phyloP scores from a whole-genome alignment of 2,329 filamentous ascomycete genomes.

The Lasiodiplodia theobromae region DNA sequence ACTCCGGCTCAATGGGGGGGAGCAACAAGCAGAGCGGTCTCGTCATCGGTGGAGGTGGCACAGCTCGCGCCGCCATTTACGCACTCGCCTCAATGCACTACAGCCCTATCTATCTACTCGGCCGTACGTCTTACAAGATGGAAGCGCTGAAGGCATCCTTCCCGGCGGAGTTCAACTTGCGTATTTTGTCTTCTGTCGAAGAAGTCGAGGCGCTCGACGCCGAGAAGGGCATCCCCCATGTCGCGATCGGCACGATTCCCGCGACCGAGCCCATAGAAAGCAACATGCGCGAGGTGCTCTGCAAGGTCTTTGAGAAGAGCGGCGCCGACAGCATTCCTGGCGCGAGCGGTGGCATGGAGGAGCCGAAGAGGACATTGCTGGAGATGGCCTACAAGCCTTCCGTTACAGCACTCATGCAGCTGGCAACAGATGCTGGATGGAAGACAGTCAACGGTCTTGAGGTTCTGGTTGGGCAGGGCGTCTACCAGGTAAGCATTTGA shows the following conservation, averaged over 20 bases:
- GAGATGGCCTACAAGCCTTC: slow-evolving; percentile 97
- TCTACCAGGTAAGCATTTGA: slow-evolving; percentile 62
- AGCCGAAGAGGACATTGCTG: slow-evolving; percentile 65
- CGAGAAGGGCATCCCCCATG: slow-evolving; percentile 62
- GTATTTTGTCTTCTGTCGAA: slow-evolving; percentile 63
- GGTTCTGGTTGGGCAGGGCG: slow-evolving; percentile 83
- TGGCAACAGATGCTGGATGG: slow-evolving; percentile 82
- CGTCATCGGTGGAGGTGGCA: slow-evolving; percentile 91
- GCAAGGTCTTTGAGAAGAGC: slow-evolving; percentile 55
- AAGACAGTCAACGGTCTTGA: slow-evolving; percentile 85
- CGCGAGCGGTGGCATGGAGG: slow-evolving; percentile 46
- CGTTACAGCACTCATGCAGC: slow-evolving; percentile 82
- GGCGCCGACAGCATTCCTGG: slow-evolving; percentile 52
- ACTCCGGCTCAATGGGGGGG: slow-evolving; percentile 61
- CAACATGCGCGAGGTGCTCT: slow-evolving; percentile 70
- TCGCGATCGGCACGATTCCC: slow-evolving; percentile 90
- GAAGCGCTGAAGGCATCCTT: slow-evolving; percentile 74
- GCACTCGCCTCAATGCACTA: slow-evolving; percentile 85
- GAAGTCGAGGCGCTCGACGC: slow-evolving; percentile 58
- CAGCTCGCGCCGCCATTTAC: slow-evolving; percentile 88
- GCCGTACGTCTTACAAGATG: slow-evolving; percentile 75
- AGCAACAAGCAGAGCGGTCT: slow-evolving; percentile 61
- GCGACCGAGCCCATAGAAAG: slow-evolving; percentile 84
- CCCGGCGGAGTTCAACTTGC: slow-evolving; percentile 74
- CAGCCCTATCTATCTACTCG: slow-evolving; percentile 84